Base-by-base conservation (phyloP, 306 rosid species). In the Cicer pinnatifidum region DNA sequence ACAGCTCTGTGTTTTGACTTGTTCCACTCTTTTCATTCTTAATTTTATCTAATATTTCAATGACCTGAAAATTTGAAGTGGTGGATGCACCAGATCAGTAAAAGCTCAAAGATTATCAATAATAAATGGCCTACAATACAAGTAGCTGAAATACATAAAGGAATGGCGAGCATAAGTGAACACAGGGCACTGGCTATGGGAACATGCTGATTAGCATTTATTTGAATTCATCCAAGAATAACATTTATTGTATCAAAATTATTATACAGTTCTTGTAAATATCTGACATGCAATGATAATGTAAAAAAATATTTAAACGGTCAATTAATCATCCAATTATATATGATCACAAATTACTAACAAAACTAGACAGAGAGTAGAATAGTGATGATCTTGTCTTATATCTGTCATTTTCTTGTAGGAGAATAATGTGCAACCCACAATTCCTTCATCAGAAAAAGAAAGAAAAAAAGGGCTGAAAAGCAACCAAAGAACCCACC, bases 11-110 rank as follows among this genome's bases (percentile, higher is more conserved):
- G 7, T 75, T 84, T 80, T 80, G 69, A 35, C 19, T 58, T 28
- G 63, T 84, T 8, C 23, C 1, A 40, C 15, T 83, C 54, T 86
- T 81, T 41, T 89, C 96, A 35, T 88, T 77, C 85, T 94, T 94
- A 75, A 94, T 86, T 80, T 80, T 84, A 80, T 94, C 97, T 67
- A 88, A 83, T 67, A 94, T 87, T 77, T 95, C 92, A 83, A 94
- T 90, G 66, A 94, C 97, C 97, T 91, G 94, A 66, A 82, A 78
- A 45, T 23, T 53, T 76, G 71, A 76, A 57, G 61, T 0, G 10
- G 63, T 28, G 67, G 74, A 71, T 41, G 20, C 56, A 50, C 59
- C 53, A 1, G 19, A 75, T 84, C 33, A 86, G 81, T 40, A 57
- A 57, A 65, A 40, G 13, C 17, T 66, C 45, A 64, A 45, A 78